Percentiles rank a stretch among this genome's conserved stretches.
Evolutionary conservation across 352 stramenopile genomes (phyloP).

Genomic region (Thraustotheca clavata): DNA sequence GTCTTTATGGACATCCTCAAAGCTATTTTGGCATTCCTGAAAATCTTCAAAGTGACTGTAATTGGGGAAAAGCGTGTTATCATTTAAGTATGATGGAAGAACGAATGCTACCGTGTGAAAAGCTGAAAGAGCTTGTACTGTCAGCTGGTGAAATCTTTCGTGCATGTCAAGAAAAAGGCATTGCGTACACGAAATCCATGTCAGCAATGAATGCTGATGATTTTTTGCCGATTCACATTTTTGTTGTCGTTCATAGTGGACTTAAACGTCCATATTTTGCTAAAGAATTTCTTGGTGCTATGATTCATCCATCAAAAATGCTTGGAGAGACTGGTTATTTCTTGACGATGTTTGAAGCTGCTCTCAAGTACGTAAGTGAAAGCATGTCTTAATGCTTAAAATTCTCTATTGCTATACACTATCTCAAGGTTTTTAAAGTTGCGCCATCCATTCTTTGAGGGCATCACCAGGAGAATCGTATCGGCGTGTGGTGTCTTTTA

Average conservation of each 20-base stretch:
- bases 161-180: slow-evolving; percentile 64
- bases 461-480: slow-evolving; percentile 47
- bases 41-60: slow-evolving; percentile 60
- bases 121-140: slow-evolving; percentile 71
- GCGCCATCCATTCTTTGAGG: slow-evolving; percentile 61
- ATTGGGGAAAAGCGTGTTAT: slow-evolving; percentile 72
- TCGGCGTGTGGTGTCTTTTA: slow-evolving; percentile 26
- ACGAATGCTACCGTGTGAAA: slow-evolving; percentile 54
- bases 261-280: slow-evolving; percentile 63
- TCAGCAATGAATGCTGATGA: slow-evolving; percentile 71
- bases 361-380: slow-evolving; percentile 80
- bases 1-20: slow-evolving; percentile 48
- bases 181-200: slow-evolving; percentile 47
- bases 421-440: slow-evolving; percentile 22
- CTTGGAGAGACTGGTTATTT: slow-evolving; percentile 78
- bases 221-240: slow-evolving; percentile 82
- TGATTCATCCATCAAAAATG: slow-evolving; percentile 81
- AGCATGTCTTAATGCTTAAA: background rate
- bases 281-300: slow-evolving; percentile 66
- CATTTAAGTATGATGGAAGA: slow-evolving; percentile 81
- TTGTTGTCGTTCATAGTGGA: slow-evolving; percentile 68
- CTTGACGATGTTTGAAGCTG: slow-evolving; percentile 83
- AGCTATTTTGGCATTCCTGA: slow-evolving; percentile 68
- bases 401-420: background rate
- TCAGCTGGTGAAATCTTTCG: slow-evolving; percentile 74